These are phyloP conservation scores for Nemania sp. DNA, from an alignment of 2,329 filamentous ascomycete genomes.

Conservation along the genomic window DNA sequence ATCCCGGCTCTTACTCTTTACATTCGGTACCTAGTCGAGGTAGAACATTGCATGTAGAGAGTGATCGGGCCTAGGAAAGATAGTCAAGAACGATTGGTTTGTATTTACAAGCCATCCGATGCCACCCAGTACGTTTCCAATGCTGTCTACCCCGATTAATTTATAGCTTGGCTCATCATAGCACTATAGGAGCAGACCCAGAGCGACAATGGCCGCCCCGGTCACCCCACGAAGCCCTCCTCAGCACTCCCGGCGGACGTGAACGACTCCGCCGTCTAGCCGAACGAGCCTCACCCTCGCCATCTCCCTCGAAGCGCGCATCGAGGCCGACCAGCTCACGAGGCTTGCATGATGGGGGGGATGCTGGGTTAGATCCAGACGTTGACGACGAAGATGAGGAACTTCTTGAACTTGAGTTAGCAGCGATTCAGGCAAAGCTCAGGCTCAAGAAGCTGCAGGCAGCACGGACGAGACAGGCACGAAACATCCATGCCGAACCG, in stretches of 20 bases:
- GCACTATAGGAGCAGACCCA: slow-evolving; percentile 42
- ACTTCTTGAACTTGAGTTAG: slow-evolving; percentile 80
- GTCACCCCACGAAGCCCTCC: slow-evolving; percentile 66
- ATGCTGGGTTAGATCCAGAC: slow-evolving; percentile 42
- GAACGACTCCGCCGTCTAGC: slow-evolving; percentile 71
- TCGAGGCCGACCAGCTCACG: slow-evolving; percentile 31
- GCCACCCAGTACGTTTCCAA: slow-evolving; percentile 33
- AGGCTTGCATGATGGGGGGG: slow-evolving; percentile 23
- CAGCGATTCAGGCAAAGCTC: slow-evolving; percentile 85
- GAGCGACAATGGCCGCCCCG: slow-evolving; percentile 67
- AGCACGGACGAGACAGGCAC: slow-evolving; percentile 49
- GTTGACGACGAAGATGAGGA: slow-evolving; percentile 71
- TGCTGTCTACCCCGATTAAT: slow-evolving; percentile 4
- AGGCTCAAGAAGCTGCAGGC: slow-evolving; percentile 86
- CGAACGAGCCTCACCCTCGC: slow-evolving; percentile 68
- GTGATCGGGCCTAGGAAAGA: slow-evolving; percentile 3
- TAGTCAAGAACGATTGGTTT: slow-evolving; percentile 24
- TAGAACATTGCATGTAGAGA: slow-evolving; percentile 5
- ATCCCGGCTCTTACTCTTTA: background rate
- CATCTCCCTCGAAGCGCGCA: slow-evolving; percentile 63
- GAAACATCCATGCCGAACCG: slow-evolving; percentile 21
- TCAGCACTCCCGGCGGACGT: slow-evolving; percentile 76
- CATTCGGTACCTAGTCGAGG: background rate
- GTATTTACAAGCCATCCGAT: slow-evolving; percentile 23
- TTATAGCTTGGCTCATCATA: slow-evolving; percentile 21